phyloP scores from a whole-genome alignment of 2,329 filamentous ascomycete genomes.

The Ceratocystiopsis minuta region DNA sequence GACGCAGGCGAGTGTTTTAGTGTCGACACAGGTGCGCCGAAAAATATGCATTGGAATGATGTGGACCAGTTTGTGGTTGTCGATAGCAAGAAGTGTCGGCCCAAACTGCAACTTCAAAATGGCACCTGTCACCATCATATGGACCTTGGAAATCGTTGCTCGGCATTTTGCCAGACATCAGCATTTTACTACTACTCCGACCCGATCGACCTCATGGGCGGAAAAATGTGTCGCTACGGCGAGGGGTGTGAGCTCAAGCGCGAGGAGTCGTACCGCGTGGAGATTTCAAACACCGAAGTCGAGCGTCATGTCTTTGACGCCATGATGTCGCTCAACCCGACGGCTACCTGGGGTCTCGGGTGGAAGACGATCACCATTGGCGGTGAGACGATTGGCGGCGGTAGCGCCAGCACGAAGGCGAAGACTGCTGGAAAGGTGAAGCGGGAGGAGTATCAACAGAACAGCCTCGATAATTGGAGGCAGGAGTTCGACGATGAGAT shows the following conservation, averaged over 20 bases:
- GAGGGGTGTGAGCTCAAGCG: constrained; percentile 5
- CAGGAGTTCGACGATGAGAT: no score
- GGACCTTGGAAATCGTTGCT: constrained; percentile 4
- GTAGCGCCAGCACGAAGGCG: neutral
- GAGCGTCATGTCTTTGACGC: constrained; percentile 4
- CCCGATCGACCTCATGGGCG: constrained; percentile 4
- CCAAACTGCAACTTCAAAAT: neutral
- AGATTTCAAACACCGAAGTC: constrained; percentile 7
- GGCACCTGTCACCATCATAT: constrained; percentile 4
- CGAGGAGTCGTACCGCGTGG: constrained; percentile 2
- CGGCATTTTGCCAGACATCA: constrained; percentile 5
- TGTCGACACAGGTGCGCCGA: constrained; percentile 2
- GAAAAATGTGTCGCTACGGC: constrained; percentile 5
- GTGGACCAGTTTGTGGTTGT: constrained; percentile 5
- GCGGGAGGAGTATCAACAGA: no score
- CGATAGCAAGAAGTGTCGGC: constrained; percentile 2
- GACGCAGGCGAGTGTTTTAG: constrained; percentile 2
- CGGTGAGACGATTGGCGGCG: neutral
- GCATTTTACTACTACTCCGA: constrained; percentile 2
- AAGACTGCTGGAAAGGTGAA: no score
- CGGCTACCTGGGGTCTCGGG: neutral
- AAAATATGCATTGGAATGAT: constrained; percentile 8
- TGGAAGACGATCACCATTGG: neutral
- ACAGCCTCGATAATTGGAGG: no score
- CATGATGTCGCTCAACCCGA: neutral